Conservation (phyloP, 106 monocot genomes). For the Apostasia shenzhenica region DNA sequence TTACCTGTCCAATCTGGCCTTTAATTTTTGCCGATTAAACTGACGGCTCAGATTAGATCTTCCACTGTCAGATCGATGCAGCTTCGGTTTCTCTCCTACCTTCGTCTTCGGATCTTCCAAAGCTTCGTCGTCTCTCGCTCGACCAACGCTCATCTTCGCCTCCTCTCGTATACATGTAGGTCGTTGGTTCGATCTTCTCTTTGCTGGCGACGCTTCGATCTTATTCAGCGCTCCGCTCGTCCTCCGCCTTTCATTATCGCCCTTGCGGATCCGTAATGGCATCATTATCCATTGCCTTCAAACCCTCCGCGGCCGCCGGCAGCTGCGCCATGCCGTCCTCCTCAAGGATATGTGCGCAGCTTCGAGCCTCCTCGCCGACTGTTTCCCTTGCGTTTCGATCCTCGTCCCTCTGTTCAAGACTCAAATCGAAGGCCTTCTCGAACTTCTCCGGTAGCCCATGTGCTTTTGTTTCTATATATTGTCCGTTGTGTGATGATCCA, state of each 20-base stretch:
- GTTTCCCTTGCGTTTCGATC: background rate
- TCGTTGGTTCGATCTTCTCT: no score
- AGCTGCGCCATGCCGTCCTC: background rate
- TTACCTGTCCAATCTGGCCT: no score
- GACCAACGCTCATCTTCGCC: background rate
- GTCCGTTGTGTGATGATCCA: background rate
- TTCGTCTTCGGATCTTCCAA: no score
- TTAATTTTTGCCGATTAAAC: no score
- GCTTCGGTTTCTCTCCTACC: no score
- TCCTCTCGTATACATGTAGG: no score
- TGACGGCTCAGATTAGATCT: no score
- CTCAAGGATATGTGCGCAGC: background rate
- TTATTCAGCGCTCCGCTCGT: background rate
- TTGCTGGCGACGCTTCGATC: slow-evolving; percentile 2
- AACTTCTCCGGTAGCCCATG: background rate
- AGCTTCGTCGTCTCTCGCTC: background rate
- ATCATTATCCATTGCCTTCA: background rate
- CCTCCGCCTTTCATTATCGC: background rate
- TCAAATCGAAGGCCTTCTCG: background rate
- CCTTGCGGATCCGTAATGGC: background rate
- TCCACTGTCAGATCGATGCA: no score
- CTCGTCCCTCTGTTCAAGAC: background rate
- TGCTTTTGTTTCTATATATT: background rate
- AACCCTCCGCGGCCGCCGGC: background rate
- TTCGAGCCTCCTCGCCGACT: background rate